Percentiles rank a stretch among this genome's conserved stretches.
Evolutionary conservation across 1,284 basidiomycete species (phyloP).

Genomic region (Irpex sp.): DNA sequence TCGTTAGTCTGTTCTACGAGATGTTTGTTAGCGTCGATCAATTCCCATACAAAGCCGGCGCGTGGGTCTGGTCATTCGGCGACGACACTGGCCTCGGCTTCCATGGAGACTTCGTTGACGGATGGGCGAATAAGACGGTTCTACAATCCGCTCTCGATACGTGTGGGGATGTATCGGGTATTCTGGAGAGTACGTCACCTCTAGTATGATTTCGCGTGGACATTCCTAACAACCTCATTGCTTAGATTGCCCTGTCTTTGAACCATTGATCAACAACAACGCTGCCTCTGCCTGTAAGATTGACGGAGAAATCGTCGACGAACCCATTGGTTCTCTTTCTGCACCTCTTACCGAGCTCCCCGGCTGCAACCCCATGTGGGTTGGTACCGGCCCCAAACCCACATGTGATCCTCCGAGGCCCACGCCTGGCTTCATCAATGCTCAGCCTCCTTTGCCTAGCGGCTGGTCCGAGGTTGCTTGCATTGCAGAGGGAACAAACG

Average conservation of each 20-base stretch:
- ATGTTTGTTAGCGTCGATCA: constrained; percentile 13
- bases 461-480: constrained; percentile 13
- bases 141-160: constrained; percentile 19
- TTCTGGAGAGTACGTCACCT: not conserved
- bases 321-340: constrained; percentile 7
- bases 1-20: constrained; percentile 16
- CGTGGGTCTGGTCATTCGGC: constrained; percentile 23
- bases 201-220: not conserved
- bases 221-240: not conserved
- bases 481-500: constrained; percentile 12
- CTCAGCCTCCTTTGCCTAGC: constrained; percentile 2
- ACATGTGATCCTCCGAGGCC: constrained; percentile 10
- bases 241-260: constrained; percentile 5
- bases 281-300: constrained; percentile 13
- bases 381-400: constrained; percentile 13
- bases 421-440: constrained; percentile 5
- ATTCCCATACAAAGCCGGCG: constrained; percentile 13
- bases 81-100: constrained; percentile 20
- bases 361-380: constrained; percentile 13
- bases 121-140: constrained; percentile 17
- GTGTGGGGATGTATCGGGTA: constrained; percentile 14
- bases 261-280: constrained; percentile 3
- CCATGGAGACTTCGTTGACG: constrained; percentile 23
- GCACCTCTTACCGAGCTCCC: constrained; percentile 6
- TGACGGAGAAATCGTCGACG: constrained; percentile 5